These are phyloP conservation scores for Fusarium chuoi DNA, from an alignment of 2,329 filamentous ascomycete species.

Conservation along the genomic window DNA sequence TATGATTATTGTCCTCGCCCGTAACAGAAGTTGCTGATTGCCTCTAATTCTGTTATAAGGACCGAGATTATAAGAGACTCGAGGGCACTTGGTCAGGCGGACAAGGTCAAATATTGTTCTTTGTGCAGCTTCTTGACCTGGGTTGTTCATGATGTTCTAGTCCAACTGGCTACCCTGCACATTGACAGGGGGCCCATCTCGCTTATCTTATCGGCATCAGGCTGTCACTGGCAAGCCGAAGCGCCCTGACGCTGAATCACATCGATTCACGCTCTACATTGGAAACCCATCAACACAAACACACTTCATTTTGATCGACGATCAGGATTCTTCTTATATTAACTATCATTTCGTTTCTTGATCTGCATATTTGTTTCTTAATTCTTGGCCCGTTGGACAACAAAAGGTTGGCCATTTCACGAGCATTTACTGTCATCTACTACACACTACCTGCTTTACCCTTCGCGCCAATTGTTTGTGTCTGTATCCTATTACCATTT, in stretches of 20 bases:
- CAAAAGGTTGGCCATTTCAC: neutral
- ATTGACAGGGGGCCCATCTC: accelerated
- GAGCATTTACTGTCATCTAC: neutral
- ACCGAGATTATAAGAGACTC: no score
- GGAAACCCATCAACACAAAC: neutral
- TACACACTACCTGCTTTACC: neutral
- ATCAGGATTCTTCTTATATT: neutral
- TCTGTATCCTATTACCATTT: neutral
- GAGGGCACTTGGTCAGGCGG: no score
- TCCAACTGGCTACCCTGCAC: neutral
- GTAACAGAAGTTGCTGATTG: no score
- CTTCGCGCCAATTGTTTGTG: neutral
- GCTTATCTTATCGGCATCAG: neutral
- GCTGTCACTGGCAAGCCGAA: neutral
- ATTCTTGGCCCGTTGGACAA: accelerated
- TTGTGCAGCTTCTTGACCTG: neutral
- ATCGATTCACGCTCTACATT: neutral
- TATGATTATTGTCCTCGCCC: no score
- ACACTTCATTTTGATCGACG: accelerated
- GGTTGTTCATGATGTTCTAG: accelerated
- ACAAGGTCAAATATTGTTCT: neutral
- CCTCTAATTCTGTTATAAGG: no score
- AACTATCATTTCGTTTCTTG: accelerated
- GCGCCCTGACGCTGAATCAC: neutral
- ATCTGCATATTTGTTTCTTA: neutral